phyloP scores from a whole-genome alignment of 441 rosid genomes.

The Populus hybrid region DNA sequence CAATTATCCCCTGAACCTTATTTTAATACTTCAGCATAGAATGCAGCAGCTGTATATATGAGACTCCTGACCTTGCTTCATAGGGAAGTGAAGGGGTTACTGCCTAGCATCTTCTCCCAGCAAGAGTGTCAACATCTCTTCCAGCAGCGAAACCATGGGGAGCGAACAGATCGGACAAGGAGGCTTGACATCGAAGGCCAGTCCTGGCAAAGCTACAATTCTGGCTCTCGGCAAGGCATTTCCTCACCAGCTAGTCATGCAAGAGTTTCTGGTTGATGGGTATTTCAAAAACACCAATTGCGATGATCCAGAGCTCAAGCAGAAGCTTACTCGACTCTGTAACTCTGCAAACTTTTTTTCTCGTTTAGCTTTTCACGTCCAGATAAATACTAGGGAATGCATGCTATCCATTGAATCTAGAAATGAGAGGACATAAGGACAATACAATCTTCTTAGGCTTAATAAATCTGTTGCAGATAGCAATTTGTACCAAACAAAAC shows the following conservation, averaged over 20 bases:
- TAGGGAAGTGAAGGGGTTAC: slow-evolving; percentile 1
- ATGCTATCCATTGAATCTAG: neutral
- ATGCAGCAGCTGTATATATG: slow-evolving; percentile 16
- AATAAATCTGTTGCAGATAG: too few relatives aligned
- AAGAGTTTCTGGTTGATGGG: slow-evolving; percentile 88
- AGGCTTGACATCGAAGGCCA: slow-evolving; percentile 34
- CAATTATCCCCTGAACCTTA: neutral
- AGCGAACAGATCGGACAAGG: slow-evolving; percentile 37
- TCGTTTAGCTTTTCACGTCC: neutral
- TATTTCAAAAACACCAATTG: slow-evolving; percentile 90
- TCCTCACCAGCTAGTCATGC: slow-evolving; percentile 98
- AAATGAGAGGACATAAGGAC: neutral
- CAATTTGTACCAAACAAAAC: too few relatives aligned
- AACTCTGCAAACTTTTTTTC: slow-evolving; percentile 21
- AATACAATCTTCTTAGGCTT: too few relatives aligned
- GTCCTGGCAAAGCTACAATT: slow-evolving; percentile 73
- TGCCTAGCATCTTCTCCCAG: neutral
- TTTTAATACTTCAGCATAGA: neutral
- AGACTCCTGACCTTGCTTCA: slow-evolving; percentile 1
- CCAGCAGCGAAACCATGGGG: slow-evolving; percentile 37
- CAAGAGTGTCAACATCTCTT: neutral
- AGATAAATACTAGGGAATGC: neutral
- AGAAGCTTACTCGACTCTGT: slow-evolving; percentile 86
- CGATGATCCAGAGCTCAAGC: slow-evolving; percentile 83
- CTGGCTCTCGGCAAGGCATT: slow-evolving; percentile 91